Evolutionary conservation across 1,284 basidiomycete genomes (phyloP), one percentile per base, ranked within the genome.

Genomic region (Papiliotrema nemorosa): DNA sequence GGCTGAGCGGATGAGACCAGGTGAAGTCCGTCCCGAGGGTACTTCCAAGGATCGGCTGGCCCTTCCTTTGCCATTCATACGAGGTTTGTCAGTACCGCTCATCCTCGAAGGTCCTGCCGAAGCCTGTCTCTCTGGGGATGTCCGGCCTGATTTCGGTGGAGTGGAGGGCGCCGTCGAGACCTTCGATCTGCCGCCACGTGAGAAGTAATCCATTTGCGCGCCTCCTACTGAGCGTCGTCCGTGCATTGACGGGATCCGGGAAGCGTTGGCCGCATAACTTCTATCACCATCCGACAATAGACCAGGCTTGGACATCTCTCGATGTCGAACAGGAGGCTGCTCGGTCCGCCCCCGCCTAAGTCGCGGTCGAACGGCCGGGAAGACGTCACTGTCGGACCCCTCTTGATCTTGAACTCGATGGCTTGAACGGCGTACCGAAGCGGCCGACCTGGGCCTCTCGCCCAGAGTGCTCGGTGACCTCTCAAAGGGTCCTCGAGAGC

Each of bases 231-330:
- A 49, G 29, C 45, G 45, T 27, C 49, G 33, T 3, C 41, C 49
- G n/a, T n/a, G 41, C 7, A 42, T 50, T 7, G 62, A 62, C 4
- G 63, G 60, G 4, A 70, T 67, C 1, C 73, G 57, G 0, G 73
- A 68, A 5, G 90, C 83, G 62, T 90, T 90, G n/a, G 84, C 86
- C 3, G 90, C 89, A 70, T 92, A 92, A 48, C 90, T 83, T 52
- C 86, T 82, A 70, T 92, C 90, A 41, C 88, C 89, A 67, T 93
- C 90, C 2, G 90, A 91, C 0, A 81, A 78, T 9, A 73, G 50
- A 9, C 64, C 63, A 6, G 47, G 52, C 33, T 54, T 57, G 1
- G 57, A 48, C 2, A 39, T 34, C 18, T 66, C 62, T 35, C 67
- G 52, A 31, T 66, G 48, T 25, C 60, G 53, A 20, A 55, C 50